phyloP scores from a whole-genome alignment of 1,139 yeast species.

The Taiozyma sp. region DNA sequence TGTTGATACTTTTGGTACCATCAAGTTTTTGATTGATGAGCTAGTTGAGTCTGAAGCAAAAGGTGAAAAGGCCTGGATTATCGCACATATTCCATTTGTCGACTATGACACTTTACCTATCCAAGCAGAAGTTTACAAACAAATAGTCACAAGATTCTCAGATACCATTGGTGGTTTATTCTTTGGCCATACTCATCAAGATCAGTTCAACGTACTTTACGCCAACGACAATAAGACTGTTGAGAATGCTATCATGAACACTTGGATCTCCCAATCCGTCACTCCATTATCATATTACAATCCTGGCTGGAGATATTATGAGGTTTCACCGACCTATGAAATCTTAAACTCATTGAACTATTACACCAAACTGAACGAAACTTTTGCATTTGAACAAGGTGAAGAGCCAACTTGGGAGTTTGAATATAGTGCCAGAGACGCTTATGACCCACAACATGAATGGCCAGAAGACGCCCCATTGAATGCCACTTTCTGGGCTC shows the following conservation, averaged over 20 bases:
- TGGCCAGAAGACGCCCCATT: slow-evolving; percentile 51
- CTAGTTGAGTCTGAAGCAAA: slow-evolving; percentile 49
- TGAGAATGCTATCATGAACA: slow-evolving; percentile 45
- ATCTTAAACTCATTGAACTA: slow-evolving; percentile 55
- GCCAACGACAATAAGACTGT: slow-evolving; percentile 35
- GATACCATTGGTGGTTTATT: slow-evolving; percentile 63
- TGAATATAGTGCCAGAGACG: slow-evolving; percentile 49
- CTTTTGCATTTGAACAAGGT: slow-evolving; percentile 39
- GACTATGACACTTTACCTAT: slow-evolving; percentile 55
- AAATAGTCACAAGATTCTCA: slow-evolving; percentile 62
- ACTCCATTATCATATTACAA: slow-evolving; percentile 56
- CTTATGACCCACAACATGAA: slow-evolving; percentile 34
- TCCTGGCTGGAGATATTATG: slow-evolving; percentile 71
- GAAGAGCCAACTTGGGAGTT: slow-evolving; percentile 49
- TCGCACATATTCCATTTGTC: slow-evolving; percentile 62
- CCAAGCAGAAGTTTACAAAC: slow-evolving; percentile 49
- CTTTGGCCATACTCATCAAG: slow-evolving; percentile 70
- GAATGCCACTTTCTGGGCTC: slow-evolving; percentile 57
- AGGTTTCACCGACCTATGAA: slow-evolving; percentile 54
- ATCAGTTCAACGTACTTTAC: slow-evolving; percentile 57
- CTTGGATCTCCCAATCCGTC: slow-evolving; percentile 63
- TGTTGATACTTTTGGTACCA: slow-evolving; percentile 60
- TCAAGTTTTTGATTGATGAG: slow-evolving; percentile 57
- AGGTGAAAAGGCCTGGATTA: slow-evolving; percentile 64
- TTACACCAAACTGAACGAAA: slow-evolving; percentile 47